phyloP scores from a whole-genome alignment of 1,284 basidiomycete species.

The Leucocoprinus gongylophorus region DNA sequence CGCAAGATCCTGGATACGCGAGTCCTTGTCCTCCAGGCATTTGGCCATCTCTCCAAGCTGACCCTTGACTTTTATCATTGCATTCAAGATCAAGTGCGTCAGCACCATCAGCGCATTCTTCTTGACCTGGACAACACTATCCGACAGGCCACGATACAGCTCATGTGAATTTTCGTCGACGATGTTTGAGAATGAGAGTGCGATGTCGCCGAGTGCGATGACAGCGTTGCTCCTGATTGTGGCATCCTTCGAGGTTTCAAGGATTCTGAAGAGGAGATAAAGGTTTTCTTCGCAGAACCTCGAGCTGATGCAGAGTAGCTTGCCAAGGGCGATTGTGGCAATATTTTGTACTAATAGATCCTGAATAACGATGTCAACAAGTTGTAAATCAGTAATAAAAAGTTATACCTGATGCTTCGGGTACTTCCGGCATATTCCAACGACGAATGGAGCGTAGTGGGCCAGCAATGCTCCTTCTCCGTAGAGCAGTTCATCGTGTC shows the following conservation, averaged over 20 bases:
- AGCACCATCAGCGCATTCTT: slow-evolving; percentile 99
- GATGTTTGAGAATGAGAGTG: slow-evolving; percentile 93
- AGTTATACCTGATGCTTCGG: slow-evolving; percentile 72
- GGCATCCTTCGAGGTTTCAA: slow-evolving; percentile 85
- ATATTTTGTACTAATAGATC: slow-evolving; percentile 83
- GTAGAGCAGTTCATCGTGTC: slow-evolving; percentile 87
- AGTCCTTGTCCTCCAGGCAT: slow-evolving; percentile 92
- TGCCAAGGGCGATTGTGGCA: slow-evolving; percentile 86
- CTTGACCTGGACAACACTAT: slow-evolving; percentile 86
- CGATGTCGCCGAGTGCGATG: slow-evolving; percentile 95
- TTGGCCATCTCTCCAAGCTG: slow-evolving; percentile 99
- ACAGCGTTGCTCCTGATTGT: slow-evolving; percentile 94
- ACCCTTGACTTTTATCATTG: slow-evolving; percentile 99
- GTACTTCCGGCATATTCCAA: slow-evolving; percentile 84
- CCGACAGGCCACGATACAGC: slow-evolving; percentile 89
- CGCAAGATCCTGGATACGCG: slow-evolving; percentile 85
- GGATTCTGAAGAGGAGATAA: slow-evolving; percentile 84
- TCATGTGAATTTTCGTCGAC: slow-evolving; percentile 97
- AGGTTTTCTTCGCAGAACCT: slow-evolving; percentile 92
- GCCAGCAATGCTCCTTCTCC: slow-evolving; percentile 80
- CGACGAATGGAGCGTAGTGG: slow-evolving; percentile 84
- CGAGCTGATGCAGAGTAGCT: slow-evolving; percentile 94
- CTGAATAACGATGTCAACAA: slow-evolving; percentile 33
- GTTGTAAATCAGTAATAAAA: not conserved
- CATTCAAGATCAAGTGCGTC: slow-evolving; percentile 95